phyloP scores from a whole-genome alignment of 163 green algal species.

The Volvox carteri region DNA sequence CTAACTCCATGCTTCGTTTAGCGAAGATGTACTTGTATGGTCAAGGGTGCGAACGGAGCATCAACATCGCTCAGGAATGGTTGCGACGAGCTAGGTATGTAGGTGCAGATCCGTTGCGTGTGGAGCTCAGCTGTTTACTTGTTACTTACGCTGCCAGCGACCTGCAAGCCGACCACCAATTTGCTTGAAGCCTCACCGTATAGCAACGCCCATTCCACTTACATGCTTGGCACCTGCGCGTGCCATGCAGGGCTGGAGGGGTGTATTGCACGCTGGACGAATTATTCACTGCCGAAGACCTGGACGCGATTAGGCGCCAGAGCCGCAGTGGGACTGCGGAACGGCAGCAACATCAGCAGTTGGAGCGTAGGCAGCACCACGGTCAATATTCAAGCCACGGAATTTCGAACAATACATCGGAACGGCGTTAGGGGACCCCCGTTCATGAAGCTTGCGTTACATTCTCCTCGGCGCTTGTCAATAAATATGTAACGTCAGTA shows the following conservation, averaged over 20 bases:
- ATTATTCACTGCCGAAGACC: conserved; percentile 60
- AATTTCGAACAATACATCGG: not conserved
- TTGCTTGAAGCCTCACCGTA: no score
- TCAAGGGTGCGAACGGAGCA: conserved; percentile 64
- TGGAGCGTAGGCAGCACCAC: not conserved
- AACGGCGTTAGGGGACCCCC: not conserved
- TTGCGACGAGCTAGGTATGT: conserved; percentile 68
- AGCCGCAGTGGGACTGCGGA: not conserved
- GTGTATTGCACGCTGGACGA: conserved; percentile 68
- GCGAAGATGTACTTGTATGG: conserved; percentile 79
- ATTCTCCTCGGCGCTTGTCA: not conserved
- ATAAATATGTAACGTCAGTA: not conserved
- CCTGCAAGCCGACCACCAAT: no score
- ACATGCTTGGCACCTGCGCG: no score
- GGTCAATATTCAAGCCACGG: not conserved
- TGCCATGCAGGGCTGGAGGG: conserved; percentile 65
- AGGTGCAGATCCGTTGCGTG: no score
- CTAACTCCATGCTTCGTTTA: conserved; percentile 75
- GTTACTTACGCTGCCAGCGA: no score
- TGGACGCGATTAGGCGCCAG: conserved; percentile 27
- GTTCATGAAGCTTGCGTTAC: not conserved
- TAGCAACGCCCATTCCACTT: no score
- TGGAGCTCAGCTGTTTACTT: no score
- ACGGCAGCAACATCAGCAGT: conserved; percentile 16
- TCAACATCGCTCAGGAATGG: conserved; percentile 72